A percentile compares a stretch with the other conserved stretches of the same genome.
Evolutionary conservation across 106 monocot species (phyloP).

Genomic region (Apostasia shenzhenica): DNA sequence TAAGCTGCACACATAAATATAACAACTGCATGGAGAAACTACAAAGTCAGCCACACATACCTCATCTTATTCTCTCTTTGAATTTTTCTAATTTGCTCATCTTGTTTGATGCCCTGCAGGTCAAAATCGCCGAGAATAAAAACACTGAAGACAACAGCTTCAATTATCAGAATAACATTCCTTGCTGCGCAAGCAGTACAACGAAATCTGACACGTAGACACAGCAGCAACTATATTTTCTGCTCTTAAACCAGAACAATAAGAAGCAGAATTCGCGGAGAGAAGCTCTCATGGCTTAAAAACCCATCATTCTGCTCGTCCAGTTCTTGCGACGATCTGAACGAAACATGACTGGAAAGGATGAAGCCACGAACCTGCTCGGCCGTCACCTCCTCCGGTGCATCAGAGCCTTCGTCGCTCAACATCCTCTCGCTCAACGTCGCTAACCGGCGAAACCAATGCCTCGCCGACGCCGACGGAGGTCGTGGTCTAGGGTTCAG

Average conservation of each 20-base stretch:
- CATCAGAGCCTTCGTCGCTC: constrained; percentile 27
- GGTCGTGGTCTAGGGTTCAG: no score
- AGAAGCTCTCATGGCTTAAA: neutral
- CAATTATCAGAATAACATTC: neutral
- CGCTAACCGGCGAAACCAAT: no score
- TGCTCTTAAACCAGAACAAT: no score
- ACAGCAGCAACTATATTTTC: neutral
- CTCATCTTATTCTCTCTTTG: constrained; percentile 35
- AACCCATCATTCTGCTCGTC: neutral
- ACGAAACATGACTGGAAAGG: neutral
- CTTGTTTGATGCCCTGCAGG: constrained; percentile 44
- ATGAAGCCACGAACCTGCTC: constrained; percentile 14
- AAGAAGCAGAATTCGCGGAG: neutral
- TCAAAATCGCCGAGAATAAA: neutral
- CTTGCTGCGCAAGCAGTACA: no score
- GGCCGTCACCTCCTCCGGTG: constrained; percentile 41
- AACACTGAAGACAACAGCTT: neutral
- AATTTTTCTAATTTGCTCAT: constrained; percentile 47
- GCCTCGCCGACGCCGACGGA: no score
- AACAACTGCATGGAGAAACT: no score
- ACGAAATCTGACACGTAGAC: no score
- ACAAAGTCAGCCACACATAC: constrained; percentile 9
- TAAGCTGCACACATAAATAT: no score
- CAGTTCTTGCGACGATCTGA: neutral
- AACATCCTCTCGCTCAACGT: constrained; percentile 6